Percentiles rank a stretch among this genome's conserved stretches.
phyloP scores from a whole-genome alignment of 441 rosid species.

The Rhodomyrtus psidioides region DNA sequence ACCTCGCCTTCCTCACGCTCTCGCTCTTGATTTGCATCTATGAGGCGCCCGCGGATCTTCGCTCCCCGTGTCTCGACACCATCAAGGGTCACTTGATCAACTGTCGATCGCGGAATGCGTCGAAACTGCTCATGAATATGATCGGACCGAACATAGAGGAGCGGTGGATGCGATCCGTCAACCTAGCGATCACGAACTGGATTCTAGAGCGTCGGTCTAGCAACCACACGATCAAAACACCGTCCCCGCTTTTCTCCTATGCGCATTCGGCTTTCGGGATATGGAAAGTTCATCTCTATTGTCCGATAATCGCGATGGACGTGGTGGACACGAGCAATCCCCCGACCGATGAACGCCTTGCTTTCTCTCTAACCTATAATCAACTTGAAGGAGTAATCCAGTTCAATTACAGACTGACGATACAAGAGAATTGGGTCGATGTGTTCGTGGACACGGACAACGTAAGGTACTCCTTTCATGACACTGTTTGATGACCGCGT shows the following conservation, averaged over 20 bases:
- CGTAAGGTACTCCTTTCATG: constrained; percentile 39
- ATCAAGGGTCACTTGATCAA: constrained; percentile 43
- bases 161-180: constrained; percentile 79
- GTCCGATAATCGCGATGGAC: constrained; percentile 82
- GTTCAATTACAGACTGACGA: constrained; percentile 43
- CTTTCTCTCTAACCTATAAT: constrained; percentile 73
- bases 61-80: constrained; percentile 41
- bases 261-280: constrained; percentile 51
- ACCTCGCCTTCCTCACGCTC: constrained; percentile 56
- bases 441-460: constrained; percentile 64
- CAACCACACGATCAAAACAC: constrained; percentile 28
- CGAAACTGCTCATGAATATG: constrained; percentile 52
- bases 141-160: constrained; percentile 78
- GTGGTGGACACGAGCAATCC: constrained; percentile 38
- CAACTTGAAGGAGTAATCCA: constrained; percentile 89
- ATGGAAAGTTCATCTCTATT: constrained; percentile 79
- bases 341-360: constrained; percentile 44
- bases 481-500: background rate
- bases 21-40: constrained; percentile 59
- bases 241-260: constrained; percentile 77
- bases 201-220: constrained; percentile 38
- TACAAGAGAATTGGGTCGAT: constrained; percentile 53
- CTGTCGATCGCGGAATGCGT: constrained; percentile 34
- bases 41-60: constrained; percentile 62
- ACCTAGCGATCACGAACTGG: constrained; percentile 84